Evolutionary conservation across 2,329 filamentous ascomycete genomes (phyloP).

Genomic region (Ambrosiella cleistominuta): DNA sequence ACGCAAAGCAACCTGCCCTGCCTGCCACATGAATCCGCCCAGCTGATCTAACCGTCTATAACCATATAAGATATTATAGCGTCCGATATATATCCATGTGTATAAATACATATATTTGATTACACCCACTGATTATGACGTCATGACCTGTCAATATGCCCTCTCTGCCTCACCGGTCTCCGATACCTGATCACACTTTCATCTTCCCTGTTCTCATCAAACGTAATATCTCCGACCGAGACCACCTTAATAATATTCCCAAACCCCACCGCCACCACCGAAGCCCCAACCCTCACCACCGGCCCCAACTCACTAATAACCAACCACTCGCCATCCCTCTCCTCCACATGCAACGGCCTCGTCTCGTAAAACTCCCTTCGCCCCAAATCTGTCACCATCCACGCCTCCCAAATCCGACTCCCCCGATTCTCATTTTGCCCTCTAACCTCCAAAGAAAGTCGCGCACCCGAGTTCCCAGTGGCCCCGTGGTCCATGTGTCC

Average conservation of each 20-base stretch:
- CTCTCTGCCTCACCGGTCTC: background rate
- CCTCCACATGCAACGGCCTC: conserved; percentile 25
- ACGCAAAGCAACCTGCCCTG: no score
- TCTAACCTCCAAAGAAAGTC: background rate
- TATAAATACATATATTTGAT: no score
- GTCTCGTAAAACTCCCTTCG: conserved; percentile 29
- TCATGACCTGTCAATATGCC: background rate
- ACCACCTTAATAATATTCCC: conserved; percentile 59
- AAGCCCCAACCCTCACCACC: conserved; percentile 41
- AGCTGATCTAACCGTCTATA: no score
- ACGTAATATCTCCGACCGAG: conserved; percentile 46
- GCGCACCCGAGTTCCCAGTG: background rate
- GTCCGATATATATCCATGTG: no score
- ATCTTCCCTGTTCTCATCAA: conserved; percentile 23
- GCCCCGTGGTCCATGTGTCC: conserved; percentile 13
- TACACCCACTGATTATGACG: background rate
- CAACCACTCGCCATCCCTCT: conserved; percentile 32
- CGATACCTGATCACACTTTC: background rate
- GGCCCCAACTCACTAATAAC: conserved; percentile 51
- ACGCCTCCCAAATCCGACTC: conserved; percentile 31
- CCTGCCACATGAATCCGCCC: no score
- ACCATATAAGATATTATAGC: no score
- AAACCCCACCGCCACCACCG: conserved; percentile 51
- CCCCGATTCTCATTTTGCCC: background rate
- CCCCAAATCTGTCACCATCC: conserved; percentile 32